phyloP scores from a whole-genome alignment of 2,329 filamentous ascomycete species.

The Fusarium tuaranense region DNA sequence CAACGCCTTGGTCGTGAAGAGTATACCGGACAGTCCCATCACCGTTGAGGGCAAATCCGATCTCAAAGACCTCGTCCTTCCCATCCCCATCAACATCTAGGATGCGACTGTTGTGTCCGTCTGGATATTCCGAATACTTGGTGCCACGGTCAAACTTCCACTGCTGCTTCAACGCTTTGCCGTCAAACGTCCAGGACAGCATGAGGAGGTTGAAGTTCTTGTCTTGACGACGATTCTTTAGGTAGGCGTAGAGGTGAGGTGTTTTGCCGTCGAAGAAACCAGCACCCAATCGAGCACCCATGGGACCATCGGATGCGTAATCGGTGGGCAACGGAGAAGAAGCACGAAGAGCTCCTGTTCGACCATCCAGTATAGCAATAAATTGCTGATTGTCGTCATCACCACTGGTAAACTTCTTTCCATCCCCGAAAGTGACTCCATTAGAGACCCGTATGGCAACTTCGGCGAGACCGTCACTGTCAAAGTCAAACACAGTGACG shows the following conservation, averaged over 20 bases:
- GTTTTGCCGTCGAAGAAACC: conserved; percentile 33
- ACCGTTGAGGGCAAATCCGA: conserved; percentile 39
- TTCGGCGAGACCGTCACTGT: conserved; percentile 37
- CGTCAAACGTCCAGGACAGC: conserved; percentile 36
- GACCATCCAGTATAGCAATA: conserved; percentile 35
- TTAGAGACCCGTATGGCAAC: conserved; percentile 41
- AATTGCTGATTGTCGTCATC: conserved; percentile 32
- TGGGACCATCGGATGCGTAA: conserved; percentile 22
- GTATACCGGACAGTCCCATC: conserved; percentile 34
- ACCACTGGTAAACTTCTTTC: conserved; percentile 17
- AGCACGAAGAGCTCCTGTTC: conserved; percentile 29
- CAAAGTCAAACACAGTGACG: conserved; percentile 40
- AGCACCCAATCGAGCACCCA: conserved; percentile 31
- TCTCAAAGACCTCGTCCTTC: conserved; percentile 34
- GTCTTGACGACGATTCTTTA: conserved; percentile 32
- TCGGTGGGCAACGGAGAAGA: conserved; percentile 14
- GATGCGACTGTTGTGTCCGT: conserved; percentile 41
- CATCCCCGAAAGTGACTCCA: conserved; percentile 35
- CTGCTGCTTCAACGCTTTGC: conserved; percentile 20
- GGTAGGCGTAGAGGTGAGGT: conserved; percentile 30
- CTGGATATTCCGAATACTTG: conserved; percentile 16
- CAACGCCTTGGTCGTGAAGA: conserved; percentile 26
- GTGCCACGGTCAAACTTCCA: conserved; percentile 37
- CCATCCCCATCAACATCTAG: conserved; percentile 38
- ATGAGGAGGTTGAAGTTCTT: conserved; percentile 19